Evolutionary conservation across 768 basidiomycete genomes (phyloP).

Genomic region (Russula lepida): DNA sequence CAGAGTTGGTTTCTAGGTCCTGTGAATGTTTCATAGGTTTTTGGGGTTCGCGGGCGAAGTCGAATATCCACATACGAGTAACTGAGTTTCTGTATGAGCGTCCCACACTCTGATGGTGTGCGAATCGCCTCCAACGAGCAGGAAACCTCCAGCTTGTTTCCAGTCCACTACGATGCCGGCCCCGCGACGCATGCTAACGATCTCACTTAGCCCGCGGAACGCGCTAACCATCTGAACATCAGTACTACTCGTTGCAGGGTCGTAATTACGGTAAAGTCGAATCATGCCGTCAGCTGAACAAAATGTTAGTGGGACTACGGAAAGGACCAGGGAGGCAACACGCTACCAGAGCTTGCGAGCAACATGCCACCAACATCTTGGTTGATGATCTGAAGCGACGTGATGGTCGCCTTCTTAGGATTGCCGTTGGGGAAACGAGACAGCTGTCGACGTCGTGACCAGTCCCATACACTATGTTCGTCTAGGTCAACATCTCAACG

Average conservation of each 20-base stretch:
- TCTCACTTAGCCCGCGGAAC: conserved; percentile 80
- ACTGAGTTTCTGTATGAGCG: conserved; percentile 76
- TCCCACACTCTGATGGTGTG: conserved; percentile 90
- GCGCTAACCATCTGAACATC: conserved; percentile 89
- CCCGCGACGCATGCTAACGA: conserved; percentile 65
- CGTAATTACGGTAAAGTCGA: conserved; percentile 89
- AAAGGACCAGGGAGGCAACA: background rate
- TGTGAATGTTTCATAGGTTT: conserved; percentile 27
- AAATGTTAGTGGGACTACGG: background rate
- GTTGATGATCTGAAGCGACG: conserved; percentile 87
- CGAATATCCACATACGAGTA: conserved; percentile 43
- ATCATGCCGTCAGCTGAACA: conserved; percentile 80
- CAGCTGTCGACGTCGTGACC: conserved; percentile 71
- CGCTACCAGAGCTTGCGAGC: conserved; percentile 70
- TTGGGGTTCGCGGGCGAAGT: background rate
- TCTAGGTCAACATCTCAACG: conserved; percentile 4
- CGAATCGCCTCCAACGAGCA: conserved; percentile 90
- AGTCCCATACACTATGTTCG: conserved; percentile 78
- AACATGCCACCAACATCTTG: conserved; percentile 91
- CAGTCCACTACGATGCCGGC: conserved; percentile 85
- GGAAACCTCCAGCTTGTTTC: conserved; percentile 79
- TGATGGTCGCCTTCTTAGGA: conserved; percentile 70
- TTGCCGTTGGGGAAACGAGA: conserved; percentile 88
- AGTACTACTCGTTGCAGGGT: conserved; percentile 57
- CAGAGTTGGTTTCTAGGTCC: conserved; percentile 86